Evolutionary conservation across 2,329 filamentous ascomycete species (phyloP), one percentile per base, ranked within the genome.

Genomic region (Salinomyces thailandicus): DNA sequence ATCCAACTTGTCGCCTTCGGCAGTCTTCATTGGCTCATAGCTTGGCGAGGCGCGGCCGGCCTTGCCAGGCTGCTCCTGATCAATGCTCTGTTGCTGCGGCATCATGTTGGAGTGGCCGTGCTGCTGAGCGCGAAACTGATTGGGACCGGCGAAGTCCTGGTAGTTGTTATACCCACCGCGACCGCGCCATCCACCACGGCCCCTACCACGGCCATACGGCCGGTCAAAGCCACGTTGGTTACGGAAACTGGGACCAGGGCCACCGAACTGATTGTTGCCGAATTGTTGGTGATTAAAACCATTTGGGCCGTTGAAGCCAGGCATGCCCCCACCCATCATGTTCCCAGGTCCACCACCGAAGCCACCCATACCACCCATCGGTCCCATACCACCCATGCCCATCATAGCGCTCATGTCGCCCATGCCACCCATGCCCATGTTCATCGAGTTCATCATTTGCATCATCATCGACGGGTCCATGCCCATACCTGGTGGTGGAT

Each of bases 381-480:
- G 22, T 9, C 22, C 24, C 36, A 38, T 35, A 9, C 33, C 4
- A 77, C 78, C 77, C 75, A 68, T 77, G 37, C 64, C 66, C 72
- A 57, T 54, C 51, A 53, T 53, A 28, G 36, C 74, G 59, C 75
- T 72, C 81, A 89, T 84, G 62, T 54, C 57, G 44, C 74, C 80
- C 79, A 84, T 83, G 63, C 81, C 82, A 65, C 75, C 74, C 61
- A 81, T 85, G 59, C 44, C 45, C 19, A 39, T 41, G 68, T 40
- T 42, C 22, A 26, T 26, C 9, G n/a, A 26, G 18, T 40, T 41
- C 68, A 77, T 85, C 79, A 85, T 84, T 71, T 38, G 39, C 68
- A 77, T 85, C 79, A 86, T 84, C 71, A 73, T 79, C 60, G 81
- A 76, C 42, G 78, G 77, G 70, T 87, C 82, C 84, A 93, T 91